These are phyloP conservation scores for Myxozyma mucilagina DNA, from an alignment of 805 yeast genomes.

Conservation along the genomic window DNA sequence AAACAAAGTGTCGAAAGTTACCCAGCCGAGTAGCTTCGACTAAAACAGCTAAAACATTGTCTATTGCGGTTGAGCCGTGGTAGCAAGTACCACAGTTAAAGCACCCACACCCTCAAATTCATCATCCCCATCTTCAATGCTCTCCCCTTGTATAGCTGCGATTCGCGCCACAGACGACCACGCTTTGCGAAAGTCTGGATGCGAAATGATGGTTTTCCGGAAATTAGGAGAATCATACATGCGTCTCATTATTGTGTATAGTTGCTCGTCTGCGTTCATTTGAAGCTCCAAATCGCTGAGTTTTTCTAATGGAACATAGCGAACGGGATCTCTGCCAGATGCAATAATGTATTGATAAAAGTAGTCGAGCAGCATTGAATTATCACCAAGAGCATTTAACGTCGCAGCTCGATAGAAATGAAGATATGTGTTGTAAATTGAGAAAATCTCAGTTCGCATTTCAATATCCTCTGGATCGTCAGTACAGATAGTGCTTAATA, in stretches of 20 bases:
- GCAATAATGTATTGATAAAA: conserved; percentile 7
- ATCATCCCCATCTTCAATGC: neutral
- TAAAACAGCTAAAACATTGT: too few relatives aligned
- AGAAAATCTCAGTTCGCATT: conserved; percentile 5
- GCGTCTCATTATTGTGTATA: conserved; percentile 11
- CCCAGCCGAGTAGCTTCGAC: neutral
- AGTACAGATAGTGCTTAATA: conserved; percentile 1
- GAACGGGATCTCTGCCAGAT: neutral
- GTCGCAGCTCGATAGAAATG: neutral
- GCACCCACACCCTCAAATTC: neutral
- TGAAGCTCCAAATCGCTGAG: conserved; percentile 1
- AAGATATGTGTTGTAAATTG: conserved; percentile 4
- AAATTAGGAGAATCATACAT: neutral
- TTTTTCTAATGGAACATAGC: conserved; percentile 1
- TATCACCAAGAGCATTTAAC: neutral
- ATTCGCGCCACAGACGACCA: conserved; percentile 10
- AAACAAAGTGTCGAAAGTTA: neutral
- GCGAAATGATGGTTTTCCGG: neutral
- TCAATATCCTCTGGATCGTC: conserved; percentile 8
- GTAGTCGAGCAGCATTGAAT: conserved; percentile 5
- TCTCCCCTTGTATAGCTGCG: neutral
- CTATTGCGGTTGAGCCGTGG: too few relatives aligned
- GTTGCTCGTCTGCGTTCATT: conserved; percentile 9
- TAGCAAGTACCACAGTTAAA: neutral
- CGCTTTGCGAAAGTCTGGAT: conserved; percentile 4